Evolutionary conservation across 2,329 filamentous ascomycete species (phyloP).

Genomic region (Sporothrix sp.): DNA sequence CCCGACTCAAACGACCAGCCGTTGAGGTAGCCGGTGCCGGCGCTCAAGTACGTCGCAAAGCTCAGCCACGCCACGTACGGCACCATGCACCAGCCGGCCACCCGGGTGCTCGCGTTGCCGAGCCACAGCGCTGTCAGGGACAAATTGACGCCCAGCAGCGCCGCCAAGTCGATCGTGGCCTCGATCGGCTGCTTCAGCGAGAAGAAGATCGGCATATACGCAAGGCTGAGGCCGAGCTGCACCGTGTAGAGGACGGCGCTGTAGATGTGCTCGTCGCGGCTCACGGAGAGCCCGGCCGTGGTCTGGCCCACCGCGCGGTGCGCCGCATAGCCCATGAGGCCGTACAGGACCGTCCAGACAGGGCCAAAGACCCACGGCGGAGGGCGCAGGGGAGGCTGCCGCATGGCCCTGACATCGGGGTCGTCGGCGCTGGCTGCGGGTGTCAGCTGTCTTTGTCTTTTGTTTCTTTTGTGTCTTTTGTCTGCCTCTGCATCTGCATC

Average conservation of each 20-base stretch:
- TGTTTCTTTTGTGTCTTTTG: too few species aligned
- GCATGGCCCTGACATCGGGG: slow-evolving; percentile 30
- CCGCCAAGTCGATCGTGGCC: slow-evolving; percentile 65
- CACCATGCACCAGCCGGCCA: slow-evolving; percentile 62
- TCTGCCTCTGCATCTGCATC: too few species aligned
- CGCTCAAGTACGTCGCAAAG: slow-evolving; percentile 79
- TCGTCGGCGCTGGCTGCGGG: slow-evolving; percentile 9
- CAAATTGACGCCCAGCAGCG: slow-evolving; percentile 59
- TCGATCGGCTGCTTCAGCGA: slow-evolving; percentile 60
- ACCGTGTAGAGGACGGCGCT: slow-evolving; percentile 75
- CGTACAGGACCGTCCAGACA: slow-evolving; percentile 58
- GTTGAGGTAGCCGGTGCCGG: slow-evolving; percentile 58
- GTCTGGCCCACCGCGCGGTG: slow-evolving; percentile 63
- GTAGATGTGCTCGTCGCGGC: slow-evolving; percentile 50
- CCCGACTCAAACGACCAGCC: slow-evolving; percentile 46
- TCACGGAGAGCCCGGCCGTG: slow-evolving; percentile 44
- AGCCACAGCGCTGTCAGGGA: slow-evolving; percentile 67
- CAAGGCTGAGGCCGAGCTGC: slow-evolving; percentile 74
- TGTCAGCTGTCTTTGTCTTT: neutral
- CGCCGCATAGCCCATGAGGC: slow-evolving; percentile 79
- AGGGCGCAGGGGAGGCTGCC: slow-evolving; percentile 56
- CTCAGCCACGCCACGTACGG: slow-evolving; percentile 81
- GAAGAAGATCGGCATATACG: slow-evolving; percentile 94
- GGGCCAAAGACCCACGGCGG: slow-evolving; percentile 54
- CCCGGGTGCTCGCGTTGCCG: slow-evolving; percentile 17